Evolutionary conservation across 768 basidiomycete species (phyloP), one percentile per base, ranked within the genome.

Genomic region (Suillus occidentalis): DNA sequence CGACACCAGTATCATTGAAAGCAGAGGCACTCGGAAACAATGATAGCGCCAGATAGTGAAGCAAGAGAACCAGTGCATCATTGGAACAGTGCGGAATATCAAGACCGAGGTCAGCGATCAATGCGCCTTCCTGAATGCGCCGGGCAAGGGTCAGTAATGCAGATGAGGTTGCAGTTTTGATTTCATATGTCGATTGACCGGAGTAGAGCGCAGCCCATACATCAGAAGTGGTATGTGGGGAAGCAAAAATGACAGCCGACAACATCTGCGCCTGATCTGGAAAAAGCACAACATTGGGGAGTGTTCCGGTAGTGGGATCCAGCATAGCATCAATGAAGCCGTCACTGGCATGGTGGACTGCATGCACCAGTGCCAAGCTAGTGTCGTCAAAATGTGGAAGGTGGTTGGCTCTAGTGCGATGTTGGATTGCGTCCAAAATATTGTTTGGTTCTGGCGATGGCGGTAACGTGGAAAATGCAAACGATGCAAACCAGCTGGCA

Each of bases 1-100:
- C 70, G 63, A 85, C 83, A 20, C 84, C 84, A 37, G 84, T 79
- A 63, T 85, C 84, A 67, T 85, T 85, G 72, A 80, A 79, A 28
- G 80, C 81, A 36, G 81, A 80, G 2, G 84, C 77, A 14, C 79
- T 78, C 6, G 82, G 82, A 65, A 75, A 75, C 42, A 84, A 73
- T 1, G 82, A 76, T 1, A 83, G 72, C 0, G 84, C 81, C 31
- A 84, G 69, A 69, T 85, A 85, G 66, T 84, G 84, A 58, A 84
- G 73, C 52, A 84, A 61, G 10, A 84, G 76, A 53, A 79, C 71
- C 37, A 84, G 67, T 2, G 79, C 78, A 22, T 78, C 75, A 28
- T 75, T 76, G 12, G 76, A 70, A 28, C 74, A 75, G 53, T 79
- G 70, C 1, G 72, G 68, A 45, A 72, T 75, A 22, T 66, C 67